Conservation (phyloP, 129 eudicot species). For the Flaveria brownii region DNA sequence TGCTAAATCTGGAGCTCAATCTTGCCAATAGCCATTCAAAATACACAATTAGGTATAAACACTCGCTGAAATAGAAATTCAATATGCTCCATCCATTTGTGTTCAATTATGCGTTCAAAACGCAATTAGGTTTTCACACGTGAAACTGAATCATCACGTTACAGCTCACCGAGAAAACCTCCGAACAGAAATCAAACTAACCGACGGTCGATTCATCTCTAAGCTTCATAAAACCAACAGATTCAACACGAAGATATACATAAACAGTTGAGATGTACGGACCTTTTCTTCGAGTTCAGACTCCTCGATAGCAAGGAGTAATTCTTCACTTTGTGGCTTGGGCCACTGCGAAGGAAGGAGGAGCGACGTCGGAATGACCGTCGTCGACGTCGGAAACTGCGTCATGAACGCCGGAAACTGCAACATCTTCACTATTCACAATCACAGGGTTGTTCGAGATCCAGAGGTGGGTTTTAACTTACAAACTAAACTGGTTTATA, state of each 20-base stretch:
- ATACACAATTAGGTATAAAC: too few relatives aligned
- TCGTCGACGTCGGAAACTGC: slow-evolving; percentile 67
- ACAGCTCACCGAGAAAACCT: neutral
- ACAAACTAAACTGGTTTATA: too few relatives aligned
- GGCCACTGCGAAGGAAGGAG: slow-evolving; percentile 74
- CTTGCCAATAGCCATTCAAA: too few relatives aligned
- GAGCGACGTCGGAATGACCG: slow-evolving; percentile 66
- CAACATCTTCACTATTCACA: slow-evolving; percentile 40
- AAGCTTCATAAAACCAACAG: neutral
- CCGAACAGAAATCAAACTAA: slow-evolving; percentile 6
- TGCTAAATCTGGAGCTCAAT: neutral
- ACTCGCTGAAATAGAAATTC: too few relatives aligned
- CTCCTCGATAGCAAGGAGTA: slow-evolving; percentile 77
- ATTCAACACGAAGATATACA: neutral
- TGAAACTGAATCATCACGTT: slow-evolving; percentile 1
- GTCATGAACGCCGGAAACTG: slow-evolving; percentile 77
- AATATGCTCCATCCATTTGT: slow-evolving; percentile 9
- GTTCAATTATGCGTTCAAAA: slow-evolving; percentile 15
- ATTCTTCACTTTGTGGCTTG: slow-evolving; percentile 68
- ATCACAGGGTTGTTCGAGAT: too few relatives aligned
- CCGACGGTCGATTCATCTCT: neutral
- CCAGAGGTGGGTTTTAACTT: too few relatives aligned
- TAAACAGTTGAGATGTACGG: neutral
- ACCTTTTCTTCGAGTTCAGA: slow-evolving; percentile 81
- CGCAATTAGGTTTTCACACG: slow-evolving; percentile 7